These are phyloP conservation scores for Pleurotus tuoliensis DNA, from an alignment of 768 basidiomycete genomes.

Conservation along the genomic window DNA sequence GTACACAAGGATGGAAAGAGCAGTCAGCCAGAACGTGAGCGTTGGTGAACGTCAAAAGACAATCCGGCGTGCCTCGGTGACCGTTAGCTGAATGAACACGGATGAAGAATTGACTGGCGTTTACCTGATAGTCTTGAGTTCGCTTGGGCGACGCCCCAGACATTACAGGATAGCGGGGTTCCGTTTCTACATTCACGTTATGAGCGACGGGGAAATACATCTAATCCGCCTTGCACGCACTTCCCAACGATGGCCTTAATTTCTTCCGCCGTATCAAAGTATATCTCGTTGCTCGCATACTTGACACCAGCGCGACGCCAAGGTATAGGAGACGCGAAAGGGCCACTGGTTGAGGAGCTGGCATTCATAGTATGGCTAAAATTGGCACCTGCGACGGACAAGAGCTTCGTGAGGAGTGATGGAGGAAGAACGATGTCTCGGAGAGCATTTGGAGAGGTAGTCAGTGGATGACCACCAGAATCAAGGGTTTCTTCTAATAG, in stretches of 20 bases:
- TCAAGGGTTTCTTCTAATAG: slow-evolving; percentile 95
- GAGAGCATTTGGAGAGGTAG: slow-evolving; percentile 84
- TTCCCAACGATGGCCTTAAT: slow-evolving; percentile 75
- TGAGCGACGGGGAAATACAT: too few species aligned
- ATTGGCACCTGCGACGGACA: slow-evolving; percentile 50
- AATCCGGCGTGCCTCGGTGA: slow-evolving; percentile 78
- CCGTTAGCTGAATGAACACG: slow-evolving; percentile 8
- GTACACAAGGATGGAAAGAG: slow-evolving; percentile 89
- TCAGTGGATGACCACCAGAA: slow-evolving; percentile 87
- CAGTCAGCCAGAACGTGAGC: slow-evolving; percentile 70
- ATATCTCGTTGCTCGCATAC: slow-evolving; percentile 87
- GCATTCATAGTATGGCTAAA: slow-evolving; percentile 44
- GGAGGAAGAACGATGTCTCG: slow-evolving; percentile 94
- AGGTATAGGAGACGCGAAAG: slow-evolving; percentile 87
- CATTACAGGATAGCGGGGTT: slow-evolving; percentile 56
- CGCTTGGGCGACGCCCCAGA: slow-evolving; percentile 75
- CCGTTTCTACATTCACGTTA: slow-evolving; percentile 51
- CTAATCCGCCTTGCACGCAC: slow-evolving; percentile 33
- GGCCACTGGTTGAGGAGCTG: slow-evolving; percentile 38
- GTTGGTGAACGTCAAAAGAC: slow-evolving; percentile 73
- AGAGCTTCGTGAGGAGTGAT: slow-evolving; percentile 73
- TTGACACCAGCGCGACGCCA: slow-evolving; percentile 86
- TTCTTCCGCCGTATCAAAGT: slow-evolving; percentile 87
- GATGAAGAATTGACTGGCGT: slow-evolving; percentile 1
- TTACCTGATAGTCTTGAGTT: slow-evolving; percentile 76